Evolutionary conservation across 164 flowering plant genomes (phyloP), one percentile per base, ranked within the genome.

Genomic region (Stephania cephalantha): DNA sequence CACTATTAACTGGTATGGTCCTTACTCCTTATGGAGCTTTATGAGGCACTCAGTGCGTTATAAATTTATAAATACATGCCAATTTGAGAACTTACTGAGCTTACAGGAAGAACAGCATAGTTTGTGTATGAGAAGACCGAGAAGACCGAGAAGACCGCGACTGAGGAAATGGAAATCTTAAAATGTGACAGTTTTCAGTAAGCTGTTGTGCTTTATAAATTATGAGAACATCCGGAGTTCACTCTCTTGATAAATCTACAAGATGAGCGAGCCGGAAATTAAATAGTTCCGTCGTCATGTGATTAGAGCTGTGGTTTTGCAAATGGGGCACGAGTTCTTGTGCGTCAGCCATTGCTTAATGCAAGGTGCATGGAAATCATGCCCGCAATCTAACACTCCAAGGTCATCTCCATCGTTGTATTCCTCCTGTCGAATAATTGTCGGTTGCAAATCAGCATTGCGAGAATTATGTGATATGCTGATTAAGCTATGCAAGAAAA

Each of bases 271-370:
- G 64, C 78, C 73, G 7, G 29, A 61, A 46, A 12, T 35, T 46
- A n/a, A 65, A 29, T 67, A 42, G 22, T 45, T 50, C 22, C 9
- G 9, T 20, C 9, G 20, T 61, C 65, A 81, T 55, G 80, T 84
- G 70, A 78, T 64, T 78, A 91, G 77, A 35, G 84, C 97, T 1
- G 95, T 85, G 17, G 88, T 89, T 85, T 95, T 95, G 73, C 98
- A 94, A 35, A 92, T 85, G 22, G 98, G 98, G 83, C 97, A 94
- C 69, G 86, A 58, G 74, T 94, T 95, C 85, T 92, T 95, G 55
- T 82, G 88, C 75, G 73, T 74, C 73, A 90, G 84, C 98, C 97
- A 92, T 76, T 88, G 89, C 74, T 88, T 90, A 44, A 94, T 83
- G 75, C 98, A 95, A 61, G 68, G 79, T 1, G 78, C 50, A 74